Evolutionary conservation across 352 stramenopile species (phyloP), one percentile per base, ranked within the genome.

Genomic region (Globisporangium heterothallicum): DNA sequence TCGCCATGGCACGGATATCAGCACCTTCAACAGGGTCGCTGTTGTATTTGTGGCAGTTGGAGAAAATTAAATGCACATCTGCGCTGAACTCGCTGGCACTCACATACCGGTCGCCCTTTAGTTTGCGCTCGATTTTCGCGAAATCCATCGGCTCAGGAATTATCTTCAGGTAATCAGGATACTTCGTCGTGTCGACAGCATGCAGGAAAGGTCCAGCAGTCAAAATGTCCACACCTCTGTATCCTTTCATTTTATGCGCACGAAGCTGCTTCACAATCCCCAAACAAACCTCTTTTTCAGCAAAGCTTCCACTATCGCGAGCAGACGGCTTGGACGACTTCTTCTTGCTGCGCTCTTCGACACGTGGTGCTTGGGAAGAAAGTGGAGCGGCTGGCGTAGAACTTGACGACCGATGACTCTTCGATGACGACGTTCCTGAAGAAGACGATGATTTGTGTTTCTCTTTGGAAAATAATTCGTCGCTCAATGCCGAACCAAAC

Each of bases 1-100:
- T 85, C 8, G 84, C 84, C 84, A 94, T 94, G 9, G 84, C 81
- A 50, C 84, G 84, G 49, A 94, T 94, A 52, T 94, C 84, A 1
- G 84, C 84, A 4, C 84, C 78, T 73, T 94, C 79, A 12, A 92
- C 57, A 4, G 84, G 84, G 63, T 94, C 84, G 44, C 76, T 92
- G 61, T 94, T 94, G 61, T 94, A 94, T 64, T 92, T 92, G 69
- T 90, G 74, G 35, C 84, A 94, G 51, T 94, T 94, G 25, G 81
- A 88, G 61, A 94, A 92, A 16, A 94, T 92, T 59, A 94, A 63
- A 43, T 92, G 81, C 6, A 94, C 79, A 43, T 94, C 84, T 8
- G 84, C 84, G 42, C 77, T 85, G 54, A 94, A 94, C 47, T 91
- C 81, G 40, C 84, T 80, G 26, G 87, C 59, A 26, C 78, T 85